Percentiles rank a stretch among this genome's conserved stretches.
Evolutionary conservation across 495 filamentous ascomycete genomes (phyloP).

Genomic region (Penicillium subrubescens): DNA sequence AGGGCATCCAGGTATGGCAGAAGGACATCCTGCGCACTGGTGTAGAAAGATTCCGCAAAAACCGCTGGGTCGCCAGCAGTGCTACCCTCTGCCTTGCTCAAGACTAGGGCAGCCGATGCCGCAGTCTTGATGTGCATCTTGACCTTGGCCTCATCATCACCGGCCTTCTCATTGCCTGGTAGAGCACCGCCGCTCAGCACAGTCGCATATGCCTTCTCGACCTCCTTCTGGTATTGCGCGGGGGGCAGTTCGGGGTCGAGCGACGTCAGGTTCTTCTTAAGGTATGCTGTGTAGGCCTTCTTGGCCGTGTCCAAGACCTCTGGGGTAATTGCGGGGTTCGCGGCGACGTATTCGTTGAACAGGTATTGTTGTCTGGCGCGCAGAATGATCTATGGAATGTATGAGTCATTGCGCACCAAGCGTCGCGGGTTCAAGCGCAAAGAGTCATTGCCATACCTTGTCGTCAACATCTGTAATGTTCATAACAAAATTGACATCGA

Average conservation of each 20-base stretch:
- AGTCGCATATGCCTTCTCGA: constrained; percentile 61
- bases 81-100: constrained; percentile 46
- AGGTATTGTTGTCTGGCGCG: constrained; percentile 77
- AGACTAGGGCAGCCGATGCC: constrained; percentile 58
- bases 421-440: not conserved
- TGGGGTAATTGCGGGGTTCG: constrained; percentile 50
- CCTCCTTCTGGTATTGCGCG: constrained; percentile 53
- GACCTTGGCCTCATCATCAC: constrained; percentile 80
- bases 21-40: constrained; percentile 64
- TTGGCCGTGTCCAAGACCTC: constrained; percentile 57
- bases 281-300: constrained; percentile 70
- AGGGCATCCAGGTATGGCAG: constrained; percentile 82
- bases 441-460: constrained; percentile 57
- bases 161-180: constrained; percentile 61
- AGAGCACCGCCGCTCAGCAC: constrained; percentile 57
- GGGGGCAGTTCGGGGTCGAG: constrained; percentile 46
- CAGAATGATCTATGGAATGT: constrained; percentile 69
- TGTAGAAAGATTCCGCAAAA: constrained; percentile 59
- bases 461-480: constrained; percentile 96
- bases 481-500: constrained; percentile 88
- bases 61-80: constrained; percentile 19
- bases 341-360: constrained; percentile 55
- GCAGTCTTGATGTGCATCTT: constrained; percentile 92
- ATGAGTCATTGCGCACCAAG: constrained; percentile 10
- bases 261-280: constrained; percentile 74